A percentile compares a stretch with the other conserved stretches of the same genome.
Conservation (phyloP, 805 yeast species). For the Zygoascus tannicola region DNA sequence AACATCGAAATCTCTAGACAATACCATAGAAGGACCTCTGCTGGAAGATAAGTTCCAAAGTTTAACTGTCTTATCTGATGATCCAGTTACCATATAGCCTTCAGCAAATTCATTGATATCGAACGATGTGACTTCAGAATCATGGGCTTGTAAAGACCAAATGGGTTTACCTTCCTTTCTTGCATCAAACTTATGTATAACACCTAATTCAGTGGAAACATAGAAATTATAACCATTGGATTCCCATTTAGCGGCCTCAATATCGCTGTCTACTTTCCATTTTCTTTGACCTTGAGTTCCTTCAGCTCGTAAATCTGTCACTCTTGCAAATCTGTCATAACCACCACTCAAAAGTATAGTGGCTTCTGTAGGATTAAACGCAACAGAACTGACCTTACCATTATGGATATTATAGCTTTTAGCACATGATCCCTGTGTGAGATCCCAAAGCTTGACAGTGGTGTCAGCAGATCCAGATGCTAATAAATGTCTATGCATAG, state of each 20-base stretch:
- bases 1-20: constrained; percentile 85
- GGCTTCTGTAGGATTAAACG: constrained; percentile 60
- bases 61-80: constrained; percentile 85
- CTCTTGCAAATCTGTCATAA: constrained; percentile 68
- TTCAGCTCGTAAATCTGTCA: constrained; percentile 70
- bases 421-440: constrained; percentile 63
- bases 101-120: constrained; percentile 57
- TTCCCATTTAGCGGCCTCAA: constrained; percentile 74
- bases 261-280: constrained; percentile 67
- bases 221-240: constrained; percentile 46
- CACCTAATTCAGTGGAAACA: constrained; percentile 89
- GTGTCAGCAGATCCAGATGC: constrained; percentile 94
- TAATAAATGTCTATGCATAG: constrained; percentile 67
- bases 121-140: constrained; percentile 80
- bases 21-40: constrained; percentile 71
- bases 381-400: constrained; percentile 77
- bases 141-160: constrained; percentile 97
- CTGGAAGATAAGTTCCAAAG: constrained; percentile 64
- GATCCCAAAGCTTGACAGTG: constrained; percentile 93
- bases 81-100: constrained; percentile 75
- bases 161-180: constrained; percentile 58
- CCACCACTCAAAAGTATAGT: constrained; percentile 78
- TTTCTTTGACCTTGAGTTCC: constrained; percentile 55
- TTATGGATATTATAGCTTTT: constrained; percentile 70
- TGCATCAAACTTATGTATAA: constrained; percentile 80